These are phyloP conservation scores for Immersiporthe knoxdaviesiana DNA, from an alignment of 2,329 filamentous ascomycete species.

Conservation along the genomic window DNA sequence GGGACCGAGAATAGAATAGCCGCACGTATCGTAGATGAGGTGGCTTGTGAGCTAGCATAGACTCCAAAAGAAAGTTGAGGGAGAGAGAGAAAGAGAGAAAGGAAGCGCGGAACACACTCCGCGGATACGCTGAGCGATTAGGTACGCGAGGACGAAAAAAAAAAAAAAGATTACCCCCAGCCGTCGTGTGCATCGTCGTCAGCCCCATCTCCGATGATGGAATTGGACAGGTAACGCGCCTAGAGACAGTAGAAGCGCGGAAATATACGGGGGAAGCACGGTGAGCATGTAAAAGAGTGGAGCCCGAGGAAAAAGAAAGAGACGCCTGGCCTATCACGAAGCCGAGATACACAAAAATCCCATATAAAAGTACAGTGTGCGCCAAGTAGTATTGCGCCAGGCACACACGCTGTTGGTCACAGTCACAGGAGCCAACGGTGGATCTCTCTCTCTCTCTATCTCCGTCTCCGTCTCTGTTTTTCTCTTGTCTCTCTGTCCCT, in stretches of 20 bases:
- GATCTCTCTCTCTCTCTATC: neutral
- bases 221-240: neutral
- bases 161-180: neutral
- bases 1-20: neutral
- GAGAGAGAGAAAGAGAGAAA: too few relatives aligned
- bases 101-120: too few relatives aligned
- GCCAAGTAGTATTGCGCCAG: neutral
- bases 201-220: neutral
- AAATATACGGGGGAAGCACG: neutral
- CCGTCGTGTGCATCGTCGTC: constrained; percentile 1
- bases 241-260: neutral
- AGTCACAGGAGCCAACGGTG: neutral
- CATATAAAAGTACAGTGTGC: neutral
- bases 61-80: neutral
- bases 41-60: neutral
- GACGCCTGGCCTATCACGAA: neutral
- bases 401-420: neutral
- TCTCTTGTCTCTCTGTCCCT: neutral
- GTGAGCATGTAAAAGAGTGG: neutral
- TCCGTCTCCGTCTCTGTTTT: neutral
- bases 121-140: too few relatives aligned
- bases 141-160: too few relatives aligned
- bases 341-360: neutral
- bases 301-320: neutral
- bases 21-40: neutral